These are phyloP conservation scores for Blastomyces emzantsi DNA, from an alignment of 2,329 filamentous ascomycete species.

Conservation along the genomic window DNA sequence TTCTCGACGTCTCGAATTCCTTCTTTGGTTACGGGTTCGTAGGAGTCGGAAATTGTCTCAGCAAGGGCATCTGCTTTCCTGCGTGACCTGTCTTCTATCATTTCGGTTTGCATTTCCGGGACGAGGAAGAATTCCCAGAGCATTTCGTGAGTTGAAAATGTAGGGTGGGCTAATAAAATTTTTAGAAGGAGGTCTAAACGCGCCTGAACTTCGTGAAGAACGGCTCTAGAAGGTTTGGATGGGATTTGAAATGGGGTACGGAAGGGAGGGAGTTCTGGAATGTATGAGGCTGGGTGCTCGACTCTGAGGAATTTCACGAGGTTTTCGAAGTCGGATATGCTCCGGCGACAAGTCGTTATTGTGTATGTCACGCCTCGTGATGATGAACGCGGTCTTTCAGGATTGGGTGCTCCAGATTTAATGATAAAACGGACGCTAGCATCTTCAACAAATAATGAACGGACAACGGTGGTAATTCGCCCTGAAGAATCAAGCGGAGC, in stretches of 20 bases:
- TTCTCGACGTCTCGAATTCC: constrained; percentile 84
- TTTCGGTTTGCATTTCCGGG: constrained; percentile 79
- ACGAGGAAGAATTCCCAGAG: constrained; percentile 99
- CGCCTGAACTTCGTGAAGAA: constrained; percentile 79
- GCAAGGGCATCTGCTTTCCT: constrained; percentile 74
- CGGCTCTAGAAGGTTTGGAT: constrained; percentile 77
- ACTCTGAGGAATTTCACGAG: constrained; percentile 71
- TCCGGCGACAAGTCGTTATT: constrained; percentile 86
- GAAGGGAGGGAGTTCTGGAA: constrained; percentile 67
- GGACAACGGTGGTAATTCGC: constrained; percentile 82
- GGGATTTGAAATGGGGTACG: constrained; percentile 89
- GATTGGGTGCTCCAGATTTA: constrained; percentile 76
- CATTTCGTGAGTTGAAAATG: constrained; percentile 92
- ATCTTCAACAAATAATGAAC: constrained; percentile 96
- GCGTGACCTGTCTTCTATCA: constrained; percentile 80
- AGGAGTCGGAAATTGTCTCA: constrained; percentile 83
- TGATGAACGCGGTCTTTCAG: constrained; percentile 44
- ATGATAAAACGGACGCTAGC: constrained; percentile 85
- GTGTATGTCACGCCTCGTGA: constrained; percentile 57
- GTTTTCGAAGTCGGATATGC: constrained; percentile 82
- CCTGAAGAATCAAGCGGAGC: constrained; percentile 56
- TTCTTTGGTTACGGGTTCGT: constrained; percentile 60
- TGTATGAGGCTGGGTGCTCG: constrained; percentile 92
- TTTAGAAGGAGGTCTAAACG: constrained; percentile 81
- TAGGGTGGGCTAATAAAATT: constrained; percentile 77